phyloP scores from a whole-genome alignment of 768 basidiomycete species.

The Lentinula edodes region DNA sequence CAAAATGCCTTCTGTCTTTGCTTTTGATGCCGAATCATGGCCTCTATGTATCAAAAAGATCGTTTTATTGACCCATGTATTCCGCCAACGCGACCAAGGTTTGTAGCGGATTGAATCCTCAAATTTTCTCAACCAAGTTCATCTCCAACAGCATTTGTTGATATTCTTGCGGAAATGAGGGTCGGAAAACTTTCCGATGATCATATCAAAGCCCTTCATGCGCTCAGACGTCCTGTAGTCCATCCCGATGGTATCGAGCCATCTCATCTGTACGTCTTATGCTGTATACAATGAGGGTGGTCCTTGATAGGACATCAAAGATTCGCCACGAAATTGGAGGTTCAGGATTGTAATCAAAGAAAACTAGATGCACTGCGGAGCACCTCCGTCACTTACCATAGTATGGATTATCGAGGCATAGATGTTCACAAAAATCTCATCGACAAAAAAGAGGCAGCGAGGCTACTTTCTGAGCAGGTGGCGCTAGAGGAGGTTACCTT shows the following conservation, averaged over 20 bases:
- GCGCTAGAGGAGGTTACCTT: constrained; percentile 39
- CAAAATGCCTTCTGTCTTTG: constrained; percentile 47
- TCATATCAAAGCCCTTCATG: constrained; percentile 52
- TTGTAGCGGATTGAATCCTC: background rate
- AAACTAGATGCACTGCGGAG: constrained; percentile 49
- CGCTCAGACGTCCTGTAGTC: constrained; percentile 49
- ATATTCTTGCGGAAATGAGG: constrained; percentile 87
- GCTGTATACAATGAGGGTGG: background rate
- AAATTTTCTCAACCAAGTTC: background rate
- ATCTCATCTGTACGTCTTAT: constrained; percentile 63
- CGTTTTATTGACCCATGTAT: constrained; percentile 54
- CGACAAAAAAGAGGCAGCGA: constrained; percentile 15
- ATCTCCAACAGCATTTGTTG: constrained; percentile 10
- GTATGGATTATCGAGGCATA: constrained; percentile 41
- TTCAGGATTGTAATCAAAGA: constrained; percentile 65
- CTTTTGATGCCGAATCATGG: constrained; percentile 68
- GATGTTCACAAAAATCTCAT: constrained; percentile 32
- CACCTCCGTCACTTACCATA: constrained; percentile 23
- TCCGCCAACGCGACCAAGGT: constrained; percentile 65
- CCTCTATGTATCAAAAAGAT: constrained; percentile 40
- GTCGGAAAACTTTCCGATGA: constrained; percentile 50
- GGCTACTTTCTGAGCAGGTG: constrained; percentile 53
- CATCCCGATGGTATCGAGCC: constrained; percentile 73
- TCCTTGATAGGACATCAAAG: constrained; percentile 27
- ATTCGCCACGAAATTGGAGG: constrained; percentile 73